These are phyloP conservation scores for Oryza punctata DNA, from an alignment of 176 grass and related monocot species.

Conservation along the genomic window DNA sequence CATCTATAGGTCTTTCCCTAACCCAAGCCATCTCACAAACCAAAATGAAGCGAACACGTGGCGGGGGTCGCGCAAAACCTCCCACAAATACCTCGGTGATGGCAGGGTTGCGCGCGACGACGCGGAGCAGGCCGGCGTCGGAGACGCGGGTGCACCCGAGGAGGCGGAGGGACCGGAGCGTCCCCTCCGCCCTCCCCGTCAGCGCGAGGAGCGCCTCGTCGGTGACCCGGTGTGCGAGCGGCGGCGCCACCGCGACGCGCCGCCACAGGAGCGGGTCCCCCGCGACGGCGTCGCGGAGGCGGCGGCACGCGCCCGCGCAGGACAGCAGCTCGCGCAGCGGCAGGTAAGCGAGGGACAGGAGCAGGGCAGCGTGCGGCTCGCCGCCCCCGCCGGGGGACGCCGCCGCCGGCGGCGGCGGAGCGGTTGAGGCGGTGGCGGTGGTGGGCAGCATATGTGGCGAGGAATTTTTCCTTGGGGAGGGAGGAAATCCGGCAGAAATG, in stretches of 20 bases:
- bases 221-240: conserved; percentile 41
- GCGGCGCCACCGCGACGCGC: conserved; percentile 42
- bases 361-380: neutral
- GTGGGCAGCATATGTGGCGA: neutral
- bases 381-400: no score
- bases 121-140: conserved; percentile 63
- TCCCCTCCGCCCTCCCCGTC: conserved; percentile 36
- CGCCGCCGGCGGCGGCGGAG: no score
- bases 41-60: neutral
- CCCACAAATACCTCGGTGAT: conserved; percentile 62
- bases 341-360: neutral
- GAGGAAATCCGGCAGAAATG: neutral
- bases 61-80: no score
- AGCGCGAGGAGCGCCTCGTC: conserved; percentile 39
- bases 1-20: neutral
- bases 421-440: neutral
- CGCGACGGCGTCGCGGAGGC: conserved; percentile 51
- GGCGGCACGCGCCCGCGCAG: neutral
- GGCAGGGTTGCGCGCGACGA: conserved; percentile 59
- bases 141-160: conserved; percentile 56
- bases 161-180: conserved; percentile 61
- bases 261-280: conserved; percentile 56
- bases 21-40: neutral
- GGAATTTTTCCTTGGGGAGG: neutral
- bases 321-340: neutral